Evolutionary conservation across 805 yeast genomes (phyloP).

Genomic region (Saturnispora bothae): DNA sequence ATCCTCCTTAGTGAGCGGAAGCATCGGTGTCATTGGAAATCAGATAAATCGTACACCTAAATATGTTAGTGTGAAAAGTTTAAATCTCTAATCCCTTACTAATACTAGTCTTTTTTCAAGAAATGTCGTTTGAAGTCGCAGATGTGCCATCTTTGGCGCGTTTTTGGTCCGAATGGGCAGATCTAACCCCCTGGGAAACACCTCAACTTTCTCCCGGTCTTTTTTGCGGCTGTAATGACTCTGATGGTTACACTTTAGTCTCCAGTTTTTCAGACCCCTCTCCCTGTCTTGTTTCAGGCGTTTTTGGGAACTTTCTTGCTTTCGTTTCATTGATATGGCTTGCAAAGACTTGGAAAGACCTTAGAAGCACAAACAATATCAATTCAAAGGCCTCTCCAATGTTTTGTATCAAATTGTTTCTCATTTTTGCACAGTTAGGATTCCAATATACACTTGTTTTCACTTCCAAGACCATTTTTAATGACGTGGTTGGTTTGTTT

Average conservation of each 20-base stretch:
- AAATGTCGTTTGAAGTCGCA: not conserved
- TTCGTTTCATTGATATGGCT: conserved; percentile 31
- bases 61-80: not conserved
- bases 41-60: too few species aligned
- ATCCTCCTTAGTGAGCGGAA: conserved; percentile 17
- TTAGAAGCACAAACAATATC: conserved; percentile 27
- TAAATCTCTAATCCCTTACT: too few species aligned
- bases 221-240: conserved; percentile 26
- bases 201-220: not conserved
- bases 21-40: conserved; percentile 2
- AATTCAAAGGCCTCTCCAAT: conserved; percentile 27
- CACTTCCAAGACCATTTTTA: conserved; percentile 8
- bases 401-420: conserved; percentile 32
- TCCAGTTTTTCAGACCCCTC: conserved; percentile 36
- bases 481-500: conserved; percentile 18
- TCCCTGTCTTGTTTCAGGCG: conserved; percentile 41
- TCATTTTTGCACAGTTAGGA: conserved; percentile 30
- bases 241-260: conserved; percentile 35
- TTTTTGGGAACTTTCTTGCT: conserved; percentile 29
- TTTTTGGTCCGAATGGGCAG: conserved; percentile 5
- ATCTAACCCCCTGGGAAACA: not conserved
- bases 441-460: conserved; percentile 24
- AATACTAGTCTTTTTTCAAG: too few species aligned
- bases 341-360: conserved; percentile 23
- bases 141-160: conserved; percentile 1